Evolutionary conservation across 129 eudicot species (phyloP), one percentile per base, ranked within the genome.

Genomic region (Ambrosia trifida): DNA sequence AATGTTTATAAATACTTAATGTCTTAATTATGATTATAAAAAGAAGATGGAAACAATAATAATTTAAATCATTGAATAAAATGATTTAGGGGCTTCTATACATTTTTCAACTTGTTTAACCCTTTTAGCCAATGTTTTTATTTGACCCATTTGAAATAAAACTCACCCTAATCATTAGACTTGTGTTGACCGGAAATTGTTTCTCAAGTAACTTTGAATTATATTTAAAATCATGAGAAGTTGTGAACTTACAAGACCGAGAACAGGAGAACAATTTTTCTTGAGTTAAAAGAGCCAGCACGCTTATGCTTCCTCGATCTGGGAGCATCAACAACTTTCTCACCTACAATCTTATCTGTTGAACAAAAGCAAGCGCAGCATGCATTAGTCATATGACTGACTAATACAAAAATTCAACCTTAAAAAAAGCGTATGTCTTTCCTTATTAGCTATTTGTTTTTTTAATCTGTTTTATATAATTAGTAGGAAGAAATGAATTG

Each of bases 231-330:
- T 40, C 51, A 67, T 24, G 67, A 56, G 18, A 35, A 78, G 68
- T 46, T 47, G 70, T 41, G 64, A 77, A 59, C 98, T 89, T 87
- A 93, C 98, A 93, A 57, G 66, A 89, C 74, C 16, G 98, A 93
- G 87, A 89, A 93, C 56, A 93, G 75, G 72, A 93, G 88, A 79
- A 89, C 96, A 17, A 93, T 85, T 81, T 82, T 86, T 83, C 95
- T 83, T 70, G 98, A 93, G 80, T 85, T 88, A 76, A 93, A 87
- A n/a, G 91, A 81, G 30, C 82, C 72, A 43, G 91, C 78, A 49
- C 98, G 90, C 83, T 87, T 93, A 73, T 72, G 87, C 76, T 89
- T 93, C 83, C 96, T 89, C 33, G 83, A 77, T 81, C 90, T 85
- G 11, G 88, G 79, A 17, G 70, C 75, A 45, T 86, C 97, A 35